Evolutionary conservation across 164 flowering plant species (phyloP), one percentile per base, ranked within the genome.

Genomic region (Aristolochia californica): DNA sequence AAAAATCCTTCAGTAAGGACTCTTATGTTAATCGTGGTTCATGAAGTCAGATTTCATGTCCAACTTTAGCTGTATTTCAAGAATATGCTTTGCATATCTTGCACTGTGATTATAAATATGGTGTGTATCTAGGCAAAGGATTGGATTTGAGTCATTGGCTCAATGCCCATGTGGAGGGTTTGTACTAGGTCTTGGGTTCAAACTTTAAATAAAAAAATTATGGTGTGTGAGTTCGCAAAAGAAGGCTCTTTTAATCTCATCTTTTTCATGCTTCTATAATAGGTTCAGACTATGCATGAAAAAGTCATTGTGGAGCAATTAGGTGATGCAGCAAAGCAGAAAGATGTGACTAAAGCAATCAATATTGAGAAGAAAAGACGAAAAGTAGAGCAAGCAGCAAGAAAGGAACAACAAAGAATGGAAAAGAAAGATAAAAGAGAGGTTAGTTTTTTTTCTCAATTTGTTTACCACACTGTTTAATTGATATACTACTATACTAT

Each of bases 371-470:
- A 72, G 62, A 64, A 57, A 68, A 62, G 56, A 28, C 45, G 24
- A 43, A 59, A 16, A 34, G 78, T 64, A 51, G 72, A 58, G 63
- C 69, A 57, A 44, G 60, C 23, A 40, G 68, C 62, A 45, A 78
- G 70, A 65, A 79, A 72, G 63, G 76, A 61, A 70, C 63, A 61
- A 61, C 69, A 74, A 50, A 77, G 76, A 62, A 91, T 82, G 60
- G 98, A 87, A 60, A 85, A 68, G 69, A 85, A 74, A 64, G 73
- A 54, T 21, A 76, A 72, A 73, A 81, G 74, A 63, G 87, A 88
- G 78, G 98, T 84, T 45, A 69, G 80, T 62, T 0, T 48, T 53
- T 51, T 47, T 40, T 8, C 16, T 13, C 9, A 27, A 5, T 50
- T 2, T 23, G 44, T 22, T 52, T 24, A 55, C 52, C 25, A 2